Evolutionary conservation across 805 yeast genomes (phyloP).

Genomic region (Yamadazyma paraphyllophila): DNA sequence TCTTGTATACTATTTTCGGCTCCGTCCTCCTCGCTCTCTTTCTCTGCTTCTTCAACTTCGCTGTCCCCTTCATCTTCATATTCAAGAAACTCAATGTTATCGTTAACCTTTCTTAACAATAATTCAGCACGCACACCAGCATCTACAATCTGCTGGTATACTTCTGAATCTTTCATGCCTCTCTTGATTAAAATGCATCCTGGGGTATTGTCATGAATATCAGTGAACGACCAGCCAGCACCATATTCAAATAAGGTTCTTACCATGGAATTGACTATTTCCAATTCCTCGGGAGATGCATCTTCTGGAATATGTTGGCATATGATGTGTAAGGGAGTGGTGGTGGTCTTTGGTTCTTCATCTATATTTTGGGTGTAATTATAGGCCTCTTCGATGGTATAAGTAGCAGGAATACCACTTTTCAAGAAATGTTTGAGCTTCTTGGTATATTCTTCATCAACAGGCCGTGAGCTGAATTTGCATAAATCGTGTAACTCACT

Average conservation of each 20-base stretch:
- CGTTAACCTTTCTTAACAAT: slow-evolving; percentile 67
- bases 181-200: slow-evolving; percentile 74
- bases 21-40: slow-evolving; percentile 2
- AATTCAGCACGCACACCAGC: slow-evolving; percentile 93
- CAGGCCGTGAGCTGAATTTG: slow-evolving; percentile 49
- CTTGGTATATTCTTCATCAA: slow-evolving; percentile 43
- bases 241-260: slow-evolving; percentile 74
- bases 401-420: slow-evolving; percentile 78
- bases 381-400: slow-evolving; percentile 74
- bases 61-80: slow-evolving; percentile 24
- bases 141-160: slow-evolving; percentile 57
- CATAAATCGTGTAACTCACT: slow-evolving; percentile 72
- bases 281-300: slow-evolving; percentile 39
- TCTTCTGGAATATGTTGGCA: slow-evolving; percentile 54
- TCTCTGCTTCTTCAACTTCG: slow-evolving; percentile 21
- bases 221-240: slow-evolving; percentile 87
- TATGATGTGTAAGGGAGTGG: slow-evolving; percentile 77
- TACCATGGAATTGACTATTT: slow-evolving; percentile 53
- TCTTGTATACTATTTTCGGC: background rate
- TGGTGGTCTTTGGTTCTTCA: slow-evolving; percentile 50
- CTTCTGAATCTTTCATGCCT: slow-evolving; percentile 34
- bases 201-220: slow-evolving; percentile 71
- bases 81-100: slow-evolving; percentile 58
- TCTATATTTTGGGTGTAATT: slow-evolving; percentile 48
- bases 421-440: slow-evolving; percentile 47